Base-by-base conservation (phyloP, 2,329 filamentous ascomycete species). In the Diplodia intermedia region DNA sequence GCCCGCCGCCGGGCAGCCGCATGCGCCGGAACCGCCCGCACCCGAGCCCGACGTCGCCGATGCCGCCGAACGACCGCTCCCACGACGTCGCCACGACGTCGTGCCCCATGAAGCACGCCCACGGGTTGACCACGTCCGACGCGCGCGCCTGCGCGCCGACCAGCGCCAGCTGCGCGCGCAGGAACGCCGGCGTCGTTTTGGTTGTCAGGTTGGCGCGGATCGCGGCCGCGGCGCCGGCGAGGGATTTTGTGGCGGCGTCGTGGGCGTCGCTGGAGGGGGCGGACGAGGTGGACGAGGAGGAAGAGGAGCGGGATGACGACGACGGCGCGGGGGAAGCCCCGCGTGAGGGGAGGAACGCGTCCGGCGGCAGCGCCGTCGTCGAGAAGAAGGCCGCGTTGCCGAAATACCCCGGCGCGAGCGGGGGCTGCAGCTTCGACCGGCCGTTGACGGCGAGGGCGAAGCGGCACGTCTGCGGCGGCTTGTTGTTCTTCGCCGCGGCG, bases 311-410 rank as follows among this genome's bases (percentile, higher is more conserved):
- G 31, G 31, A 31, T 6, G 29, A 6, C 4, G 33, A 38, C 26
- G 26, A 26, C 26, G 26, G 4, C 3, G 26, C 4, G 0, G 23
- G 23, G 3, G 23, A 26, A 26, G 26, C 26, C 3, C 2, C 26
- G 36, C 11, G 11, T 1, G 36, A 14, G 33, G 33, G 3, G 11
- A 11, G 8, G 12, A 56, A 56, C 3, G 26, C 55, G 11, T 9
- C 36, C 18, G 36, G n/a, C 20, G 12, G 23, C 20, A 60, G n/a
- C 14, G 5, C n/a, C 4, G 55, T 31, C 8, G 55, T 47, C 3
- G 36, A 43, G 55, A 60, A 60, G 55, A 60, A 60, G 2, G 55
- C 55, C 1, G 55, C 55, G 55, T 60, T 60, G 38, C 55, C 55
- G 7, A 60, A 60, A 12, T 60, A 60, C 1, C 36, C 55, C 1